Evolutionary conservation across 192 early-diverging fungal genomes (phyloP).

Genomic region (Phycomyces nitens): DNA sequence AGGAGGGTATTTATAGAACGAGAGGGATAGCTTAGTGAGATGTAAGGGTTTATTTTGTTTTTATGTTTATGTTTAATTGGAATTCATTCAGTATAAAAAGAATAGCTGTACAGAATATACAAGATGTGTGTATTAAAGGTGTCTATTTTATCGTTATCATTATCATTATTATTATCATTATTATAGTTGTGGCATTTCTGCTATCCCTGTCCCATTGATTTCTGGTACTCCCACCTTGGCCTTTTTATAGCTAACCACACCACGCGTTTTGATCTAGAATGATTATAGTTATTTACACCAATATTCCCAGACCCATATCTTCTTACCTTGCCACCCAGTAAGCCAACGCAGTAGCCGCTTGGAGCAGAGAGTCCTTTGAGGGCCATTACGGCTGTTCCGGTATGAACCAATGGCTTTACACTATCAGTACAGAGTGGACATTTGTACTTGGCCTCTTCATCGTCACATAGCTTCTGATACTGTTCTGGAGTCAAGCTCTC

Average conservation of each 20-base stretch:
- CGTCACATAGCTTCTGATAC: slow-evolving; percentile 51
- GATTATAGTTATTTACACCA: too few species aligned
- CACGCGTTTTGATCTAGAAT: slow-evolving; percentile 44
- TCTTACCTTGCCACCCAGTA: slow-evolving; percentile 38
- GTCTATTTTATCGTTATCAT: too few species aligned
- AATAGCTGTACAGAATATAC: slow-evolving; percentile 2
- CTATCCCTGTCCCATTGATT: slow-evolving; percentile 38
- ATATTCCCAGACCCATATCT: background rate
- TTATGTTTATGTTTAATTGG: background rate
- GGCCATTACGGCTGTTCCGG: slow-evolving; percentile 23
- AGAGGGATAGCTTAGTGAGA: too few species aligned
- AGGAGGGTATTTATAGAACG: too few species aligned
- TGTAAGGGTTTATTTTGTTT: background rate
- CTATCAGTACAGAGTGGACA: slow-evolving; percentile 49
- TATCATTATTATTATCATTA: background rate
- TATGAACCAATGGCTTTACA: slow-evolving; percentile 23
- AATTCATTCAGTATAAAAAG: background rate
- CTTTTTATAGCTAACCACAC: slow-evolving; percentile 42
- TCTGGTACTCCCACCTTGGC: slow-evolving; percentile 51
- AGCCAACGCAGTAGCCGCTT: slow-evolving; percentile 23
- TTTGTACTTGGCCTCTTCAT: slow-evolving; percentile 51
- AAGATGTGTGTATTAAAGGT: background rate
- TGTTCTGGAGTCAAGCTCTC: slow-evolving; percentile 43
- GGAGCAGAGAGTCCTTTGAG: slow-evolving; percentile 28
- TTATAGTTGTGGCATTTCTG: slow-evolving; percentile 18